Evolutionary conservation across 2,329 filamentous ascomycete genomes (phyloP), one percentile per base, ranked within the genome.

Genomic region (Cadophora luteo-olivacea): DNA sequence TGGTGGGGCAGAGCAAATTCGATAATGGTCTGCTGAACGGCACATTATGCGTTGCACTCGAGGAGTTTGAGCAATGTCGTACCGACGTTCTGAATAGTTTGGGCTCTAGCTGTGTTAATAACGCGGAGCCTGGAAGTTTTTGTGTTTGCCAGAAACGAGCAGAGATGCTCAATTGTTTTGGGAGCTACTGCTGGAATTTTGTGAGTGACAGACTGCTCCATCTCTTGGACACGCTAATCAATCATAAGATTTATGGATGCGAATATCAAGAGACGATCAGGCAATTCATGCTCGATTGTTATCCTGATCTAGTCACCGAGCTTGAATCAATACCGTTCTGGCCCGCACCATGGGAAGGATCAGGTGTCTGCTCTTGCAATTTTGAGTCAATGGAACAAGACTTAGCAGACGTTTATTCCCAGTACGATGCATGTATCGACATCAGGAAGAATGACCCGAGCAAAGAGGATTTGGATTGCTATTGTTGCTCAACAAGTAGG

Each of bases 341-440:
- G 14, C 29, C 14, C 5, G 25, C 52, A n/a, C 52, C 52, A 19
- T 9, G 12, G 1, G 52, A 55, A n/a, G 52, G 52, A 12, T n/a
- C 52, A 9, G 25, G 14, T n/a, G 24, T 32, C 25, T 55, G 52
- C 25, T 55, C 52, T 19, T 33, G 52, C 29, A 55, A 55, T 55
- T 33, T 55, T n/a, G 52, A 14, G 12, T 19, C 52, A 4, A 55
- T 55, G 52, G 29, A 33, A 19, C 16, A 29, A 6, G 52, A 55
- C 29, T 33, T 33, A 19, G 19, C 16, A 4, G 25, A 55, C 19
- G 52, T 32, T n/a, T 25, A 19, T n/a, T 25, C 25, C 19, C 52
- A 55, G 25, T n/a, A 55, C 29, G 52, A 55, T 55, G 8, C 52
- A n/a, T 33, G 52, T 14, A 55, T 55, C 52, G 29, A 55, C 16